Base-by-base conservation (phyloP, 2,329 filamentous ascomycete species). In the Beauveria sp. region DNA sequence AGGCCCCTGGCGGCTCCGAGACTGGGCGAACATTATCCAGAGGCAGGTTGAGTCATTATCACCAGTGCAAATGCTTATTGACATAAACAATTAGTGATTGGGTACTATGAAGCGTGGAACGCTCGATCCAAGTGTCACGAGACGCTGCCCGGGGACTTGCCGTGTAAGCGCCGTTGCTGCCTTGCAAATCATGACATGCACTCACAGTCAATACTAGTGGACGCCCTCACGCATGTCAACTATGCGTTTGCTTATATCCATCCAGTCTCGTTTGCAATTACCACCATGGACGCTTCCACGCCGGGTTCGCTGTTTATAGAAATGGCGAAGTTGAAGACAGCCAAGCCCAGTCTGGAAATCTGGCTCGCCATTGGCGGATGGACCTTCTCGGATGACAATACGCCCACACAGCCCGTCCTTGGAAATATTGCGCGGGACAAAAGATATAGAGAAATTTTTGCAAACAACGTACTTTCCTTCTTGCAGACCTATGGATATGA, bases 331-430 rank as follows among this genome's bases (percentile, higher is more conserved):
- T 9, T 10, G 28, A n/a, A n/a, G n/a, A 9, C 18, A 22, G 45
- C 14, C 24, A 65, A 65, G 54, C 56, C 65, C 1, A 62, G 61
- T 16, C 64, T 76, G 1, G 65, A 75, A 62, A 67, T 69, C 1
- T 71, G 66, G 58, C 64, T 77, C 46, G 63, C 66, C 10, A 34
- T 77, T 16, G 74, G 74, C 2, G 74, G 75, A 5, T 76, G 71
- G 70, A 68, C 67, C 1, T 74, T 75, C 58, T 68, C 59, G 20
- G 71, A 76, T 50, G 68, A 70, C 20, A 43, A 34, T 16, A 66
- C 64, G 3, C 64, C 40, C 1, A 67, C 64, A 3, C 60, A 64
- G 42, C 60, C 62, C 6, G 20, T 63, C 2, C 77, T 75, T 68
- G 66, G 67, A 1, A 62, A 74, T 34, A 71, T 79, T 14, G 53